Conservation (phyloP, 192 early-diverging fungal genomes). For the Haplosporangium gracile region DNA sequence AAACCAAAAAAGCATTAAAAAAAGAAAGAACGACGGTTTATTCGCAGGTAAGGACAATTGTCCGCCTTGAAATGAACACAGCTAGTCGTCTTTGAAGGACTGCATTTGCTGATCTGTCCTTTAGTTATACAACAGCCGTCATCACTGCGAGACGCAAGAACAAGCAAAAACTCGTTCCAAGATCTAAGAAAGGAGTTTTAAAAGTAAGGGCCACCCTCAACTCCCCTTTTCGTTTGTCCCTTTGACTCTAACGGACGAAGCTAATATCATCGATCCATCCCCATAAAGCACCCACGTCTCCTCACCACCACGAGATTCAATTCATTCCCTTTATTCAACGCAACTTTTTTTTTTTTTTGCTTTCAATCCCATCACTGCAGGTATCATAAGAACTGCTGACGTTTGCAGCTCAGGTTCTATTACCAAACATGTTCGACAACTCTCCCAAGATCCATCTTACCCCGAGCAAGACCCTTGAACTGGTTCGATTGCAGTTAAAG, state of each 20-base stretch:
- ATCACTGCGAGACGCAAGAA: not conserved
- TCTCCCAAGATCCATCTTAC: too few relatives aligned
- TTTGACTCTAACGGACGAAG: constrained; percentile 2
- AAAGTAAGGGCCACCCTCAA: constrained; percentile 5
- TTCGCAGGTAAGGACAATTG: constrained; percentile 4
- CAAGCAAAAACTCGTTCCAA: constrained; percentile 3
- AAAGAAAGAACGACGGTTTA: not conserved
- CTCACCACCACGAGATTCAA: too few relatives aligned
- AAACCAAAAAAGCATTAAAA: not conserved
- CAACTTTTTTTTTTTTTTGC: too few relatives aligned
- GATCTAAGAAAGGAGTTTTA: not conserved
- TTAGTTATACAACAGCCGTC: constrained; percentile 9
- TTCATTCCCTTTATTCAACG: too few relatives aligned
- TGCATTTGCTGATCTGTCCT: constrained; percentile 5
- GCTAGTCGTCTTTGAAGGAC: not conserved
- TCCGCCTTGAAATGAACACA: constrained; percentile 2
- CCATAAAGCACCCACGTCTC: too few relatives aligned
- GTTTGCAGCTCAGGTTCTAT: too few relatives aligned
- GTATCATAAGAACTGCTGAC: too few relatives aligned
- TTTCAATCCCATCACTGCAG: too few relatives aligned
- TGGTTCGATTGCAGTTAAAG: too few relatives aligned
- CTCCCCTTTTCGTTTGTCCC: constrained; percentile 4
- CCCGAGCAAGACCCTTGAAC: too few relatives aligned
- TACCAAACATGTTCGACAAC: too few relatives aligned
- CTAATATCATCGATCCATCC: too few relatives aligned